phyloP scores from a whole-genome alignment of 1,139 yeast species.

The Hansenula sp. region DNA sequence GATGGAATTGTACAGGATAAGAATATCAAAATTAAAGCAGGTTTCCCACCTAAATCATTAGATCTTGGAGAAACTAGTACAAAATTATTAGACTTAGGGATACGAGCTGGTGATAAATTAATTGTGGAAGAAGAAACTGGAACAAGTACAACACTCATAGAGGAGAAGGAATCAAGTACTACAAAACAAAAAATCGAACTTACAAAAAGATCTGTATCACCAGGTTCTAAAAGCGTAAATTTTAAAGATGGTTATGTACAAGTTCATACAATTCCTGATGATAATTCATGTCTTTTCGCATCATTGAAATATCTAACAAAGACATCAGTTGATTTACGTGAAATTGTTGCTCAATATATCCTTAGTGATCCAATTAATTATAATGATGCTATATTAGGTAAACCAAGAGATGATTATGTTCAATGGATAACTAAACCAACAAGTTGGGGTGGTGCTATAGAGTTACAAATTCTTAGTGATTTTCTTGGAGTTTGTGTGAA shows the following conservation, averaged over 20 bases:
- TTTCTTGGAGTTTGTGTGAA: constrained; percentile 50
- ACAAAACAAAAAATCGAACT: constrained; percentile 15
- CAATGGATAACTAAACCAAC: constrained; percentile 58
- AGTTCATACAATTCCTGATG: constrained; percentile 67
- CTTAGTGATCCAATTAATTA: constrained; percentile 40
- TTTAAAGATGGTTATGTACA: constrained; percentile 15
- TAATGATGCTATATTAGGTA: constrained; percentile 56
- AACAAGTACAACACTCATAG: constrained; percentile 4
- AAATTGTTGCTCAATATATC: constrained; percentile 43
- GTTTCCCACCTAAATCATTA: constrained; percentile 58
- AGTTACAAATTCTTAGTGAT: constrained; percentile 59
- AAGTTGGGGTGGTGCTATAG: constrained; percentile 89
- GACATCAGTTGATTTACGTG: neutral
- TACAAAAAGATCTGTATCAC: constrained; percentile 13
- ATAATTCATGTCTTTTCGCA: constrained; percentile 76
- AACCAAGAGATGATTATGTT: constrained; percentile 46
- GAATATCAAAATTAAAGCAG: constrained; percentile 34
- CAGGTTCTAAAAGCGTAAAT: constrained; percentile 7
- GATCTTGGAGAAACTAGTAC: constrained; percentile 23
- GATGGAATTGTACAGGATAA: constrained; percentile 4
- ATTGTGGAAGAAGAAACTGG: constrained; percentile 27
- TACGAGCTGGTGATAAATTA: constrained; percentile 57
- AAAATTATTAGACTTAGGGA: constrained; percentile 36
- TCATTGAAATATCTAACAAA: constrained; percentile 44
- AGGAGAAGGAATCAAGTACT: neutral